Percentiles rank a stretch among this genome's conserved stretches.
Conservation (phyloP, 768 basidiomycete species). For the Trametes punicea region DNA sequence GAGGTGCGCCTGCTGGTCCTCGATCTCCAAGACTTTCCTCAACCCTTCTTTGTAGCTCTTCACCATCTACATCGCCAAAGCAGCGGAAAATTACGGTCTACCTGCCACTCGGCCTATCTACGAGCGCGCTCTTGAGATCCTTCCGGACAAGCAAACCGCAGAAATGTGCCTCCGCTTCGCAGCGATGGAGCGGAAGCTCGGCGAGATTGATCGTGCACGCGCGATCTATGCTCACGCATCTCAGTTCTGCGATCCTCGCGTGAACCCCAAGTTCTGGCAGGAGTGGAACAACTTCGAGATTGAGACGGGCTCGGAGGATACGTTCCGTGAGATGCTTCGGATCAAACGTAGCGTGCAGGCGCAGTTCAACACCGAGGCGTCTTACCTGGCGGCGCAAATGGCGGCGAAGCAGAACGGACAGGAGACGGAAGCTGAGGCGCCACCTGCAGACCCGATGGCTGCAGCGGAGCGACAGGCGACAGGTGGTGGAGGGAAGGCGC, state of each 20-base stretch:
- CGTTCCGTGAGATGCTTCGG: conserved; percentile 91
- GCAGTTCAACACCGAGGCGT: conserved; percentile 96
- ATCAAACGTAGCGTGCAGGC: conserved; percentile 99
- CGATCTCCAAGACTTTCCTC: not conserved
- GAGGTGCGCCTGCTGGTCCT: conserved; percentile 53
- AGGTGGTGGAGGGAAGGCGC: conserved; percentile 46
- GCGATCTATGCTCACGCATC: conserved; percentile 97
- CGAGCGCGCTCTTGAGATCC: conserved; percentile 87
- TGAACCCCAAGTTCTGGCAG: conserved; percentile 89
- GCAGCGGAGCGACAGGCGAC: conserved; percentile 66
- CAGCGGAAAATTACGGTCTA: conserved; percentile 91
- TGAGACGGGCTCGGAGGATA: conserved; percentile 98
- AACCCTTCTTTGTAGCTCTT: conserved; percentile 69
- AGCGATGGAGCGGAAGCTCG: conserved; percentile 91
- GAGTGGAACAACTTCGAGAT: conserved; percentile 99
- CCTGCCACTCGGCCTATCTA: conserved; percentile 97
- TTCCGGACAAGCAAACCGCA: conserved; percentile 92
- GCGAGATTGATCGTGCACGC: conserved; percentile 96
- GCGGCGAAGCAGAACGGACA: conserved; percentile 45
- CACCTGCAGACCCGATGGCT: conserved; percentile 78
- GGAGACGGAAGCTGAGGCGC: conserved; percentile 29
- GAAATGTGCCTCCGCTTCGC: conserved; percentile 98
- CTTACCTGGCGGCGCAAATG: conserved; percentile 89
- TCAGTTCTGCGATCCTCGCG: conserved; percentile 96
- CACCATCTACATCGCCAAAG: conserved; percentile 96